These are phyloP conservation scores for Sonneratia alba DNA, from an alignment of 345 rosid species.

Conservation along the genomic window DNA sequence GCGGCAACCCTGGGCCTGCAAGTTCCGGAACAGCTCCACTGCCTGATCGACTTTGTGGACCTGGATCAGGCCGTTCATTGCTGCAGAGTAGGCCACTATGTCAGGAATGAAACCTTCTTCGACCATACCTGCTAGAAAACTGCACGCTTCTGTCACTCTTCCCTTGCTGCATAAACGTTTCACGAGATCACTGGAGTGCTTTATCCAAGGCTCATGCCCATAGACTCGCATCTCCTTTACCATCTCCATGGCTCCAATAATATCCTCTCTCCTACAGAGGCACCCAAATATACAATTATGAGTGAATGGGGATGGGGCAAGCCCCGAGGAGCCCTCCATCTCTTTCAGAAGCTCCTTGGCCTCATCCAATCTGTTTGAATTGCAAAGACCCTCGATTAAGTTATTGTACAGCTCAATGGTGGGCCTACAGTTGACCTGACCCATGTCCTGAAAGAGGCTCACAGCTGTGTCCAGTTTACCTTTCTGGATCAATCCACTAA, in stretches of 20 bases:
- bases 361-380: slow-evolving; percentile 54
- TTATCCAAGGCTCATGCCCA: slow-evolving; percentile 79
- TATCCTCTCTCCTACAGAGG: slow-evolving; percentile 51
- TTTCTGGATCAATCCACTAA: slow-evolving; percentile 37
- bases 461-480: slow-evolving; percentile 52
- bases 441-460: slow-evolving; percentile 44
- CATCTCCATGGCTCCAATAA: slow-evolving; percentile 46
- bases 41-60: slow-evolving; percentile 48
- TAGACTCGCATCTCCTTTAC: slow-evolving; percentile 58
- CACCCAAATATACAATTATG: slow-evolving; percentile 60
- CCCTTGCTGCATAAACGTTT: slow-evolving; percentile 45
- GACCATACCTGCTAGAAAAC: slow-evolving; percentile 50
- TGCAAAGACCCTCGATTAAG: slow-evolving; percentile 53
- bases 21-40: slow-evolving; percentile 48
- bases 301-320: slow-evolving; percentile 59
- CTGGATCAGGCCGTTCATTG: slow-evolving; percentile 51
- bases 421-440: slow-evolving; percentile 29
- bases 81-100: slow-evolving; percentile 71
- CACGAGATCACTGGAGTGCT: slow-evolving; percentile 58
- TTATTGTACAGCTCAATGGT: slow-evolving; percentile 41
- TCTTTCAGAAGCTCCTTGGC: slow-evolving; percentile 41
- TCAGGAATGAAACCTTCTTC: slow-evolving; percentile 71
- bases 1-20: slow-evolving; percentile 43
- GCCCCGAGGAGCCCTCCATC: slow-evolving; percentile 46
- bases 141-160: slow-evolving; percentile 49